Evolutionary conservation across 2,329 filamentous ascomycete genomes (phyloP).

Genomic region (Trichoderma sp.): DNA sequence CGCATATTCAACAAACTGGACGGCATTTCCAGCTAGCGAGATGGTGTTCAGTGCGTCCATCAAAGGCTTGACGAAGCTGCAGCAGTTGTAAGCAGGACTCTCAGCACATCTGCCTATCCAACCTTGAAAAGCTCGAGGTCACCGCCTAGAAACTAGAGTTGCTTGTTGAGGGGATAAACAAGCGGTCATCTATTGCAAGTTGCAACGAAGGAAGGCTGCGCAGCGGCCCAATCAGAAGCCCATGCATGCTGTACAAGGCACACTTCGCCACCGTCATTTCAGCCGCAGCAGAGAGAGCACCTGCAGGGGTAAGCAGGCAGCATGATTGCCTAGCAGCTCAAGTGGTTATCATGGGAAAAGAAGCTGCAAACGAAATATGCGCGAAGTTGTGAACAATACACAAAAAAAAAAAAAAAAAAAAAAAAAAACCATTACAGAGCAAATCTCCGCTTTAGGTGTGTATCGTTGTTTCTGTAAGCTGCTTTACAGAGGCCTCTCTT

Average conservation of each 20-base stretch:
- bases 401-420: too few relatives aligned
- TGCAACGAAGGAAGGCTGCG: neutral
- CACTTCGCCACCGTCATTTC: neutral
- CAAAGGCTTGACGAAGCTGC: neutral
- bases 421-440: neutral
- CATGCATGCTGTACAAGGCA: neutral
- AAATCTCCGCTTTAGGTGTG: neutral
- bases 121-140: neutral
- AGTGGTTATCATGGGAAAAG: neutral
- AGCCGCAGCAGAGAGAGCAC: neutral
- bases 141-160: neutral
- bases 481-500: neutral
- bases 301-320: neutral
- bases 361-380: neutral
- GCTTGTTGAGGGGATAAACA: neutral
- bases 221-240: neutral
- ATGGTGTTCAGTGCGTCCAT: constrained; percentile 10
- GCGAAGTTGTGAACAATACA: neutral
- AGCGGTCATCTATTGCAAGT: neutral
- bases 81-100: neutral
- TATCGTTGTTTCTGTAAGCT: neutral
- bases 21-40: constrained; percentile 9
- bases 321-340: neutral
- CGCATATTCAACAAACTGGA: constrained; percentile 7
- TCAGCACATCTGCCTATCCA: neutral